Evolutionary conservation across 768 basidiomycete genomes (phyloP), one percentile per base, ranked within the genome.

Genomic region (Rhizopogon vesiculosus): DNA sequence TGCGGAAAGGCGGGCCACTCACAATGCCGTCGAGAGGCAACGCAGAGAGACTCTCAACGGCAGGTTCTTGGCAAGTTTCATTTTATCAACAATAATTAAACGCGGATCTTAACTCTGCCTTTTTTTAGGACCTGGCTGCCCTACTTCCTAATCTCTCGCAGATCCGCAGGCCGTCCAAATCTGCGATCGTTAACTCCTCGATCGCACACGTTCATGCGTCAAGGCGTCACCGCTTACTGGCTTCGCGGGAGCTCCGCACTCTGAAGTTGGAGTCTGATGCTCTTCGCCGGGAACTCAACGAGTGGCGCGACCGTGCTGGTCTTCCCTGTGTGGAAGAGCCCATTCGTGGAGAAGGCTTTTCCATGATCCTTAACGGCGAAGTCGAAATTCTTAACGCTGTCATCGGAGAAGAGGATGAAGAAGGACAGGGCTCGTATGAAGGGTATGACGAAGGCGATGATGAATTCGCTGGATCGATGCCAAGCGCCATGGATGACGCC

Each of bases 1-100:
- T 51, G 95, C 94, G 51, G 96, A 98, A 70, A 91, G 95, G 72
- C 78, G 96, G 38, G 93, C 93, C 3, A 94, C 91, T 19, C 96
- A 99, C 75, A 99, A 98, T 69, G 96, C 97, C 33, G 93, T 98
- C 56, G 97, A 98, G 76, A 81, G 97, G 50, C 89, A 90, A 66
- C 82, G 96, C 46, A 78, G 96, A 49, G 96, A 98, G 76, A 94
- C 90, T 44, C 76, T 98, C 51, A 99, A 98, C 68, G 84, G 89
- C 52, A 82, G 93, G 56, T 98, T 98, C 77, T 76, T 97, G 63
- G 90, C 87, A 68, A 64, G 87, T 70, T 49, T 49, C 52, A 54
- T 61, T 60, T 55, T 64, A 22, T 45, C 44, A 42, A 5, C 35
- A 38, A 16, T 45, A 48, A 45, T 42, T 42, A 51, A 42, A 35